Evolutionary conservation across 768 basidiomycete genomes (phyloP), one percentile per base, ranked within the genome.

Genomic region (Russula olivacea): DNA sequence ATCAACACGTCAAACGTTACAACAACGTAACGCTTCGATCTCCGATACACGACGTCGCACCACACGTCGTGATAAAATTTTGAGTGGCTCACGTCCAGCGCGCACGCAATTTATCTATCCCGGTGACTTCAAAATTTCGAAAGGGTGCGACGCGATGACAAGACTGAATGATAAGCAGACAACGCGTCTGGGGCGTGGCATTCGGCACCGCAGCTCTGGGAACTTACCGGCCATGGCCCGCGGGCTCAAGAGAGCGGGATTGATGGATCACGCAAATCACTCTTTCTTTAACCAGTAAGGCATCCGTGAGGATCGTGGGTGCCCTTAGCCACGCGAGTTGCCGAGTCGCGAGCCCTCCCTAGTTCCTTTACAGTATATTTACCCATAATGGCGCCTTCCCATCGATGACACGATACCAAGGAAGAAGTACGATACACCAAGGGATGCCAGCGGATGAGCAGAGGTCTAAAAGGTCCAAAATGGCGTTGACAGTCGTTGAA

Each of bases 11-110:
- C 60, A 61, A 61, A 61, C 60, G 57, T 63, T 57, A 32, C 17
- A 21, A 47, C 43, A 63, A 63, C 62, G 62, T 59, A 55, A 64
- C 17, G 25, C 38, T 17, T 49, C 47, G 32, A 64, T 64, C 58
- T 60, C 32, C 58, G 63, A 59, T 40, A 38, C 17, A 23, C 50
- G 38, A 10, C 30, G 41, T 34, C 9, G 25, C 17, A 12, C 38
- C 17, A 19, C 34, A 15, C 43, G 34, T 17, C 45, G 45, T 36
- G 51, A 47, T 11, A 41, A 55, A 55, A 55, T 28, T 40, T 47
- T 32, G 50, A 21, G 32, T 45, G 36, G 43, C 30, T 58, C 51
- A 12, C 41, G 17, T 17, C 54, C 58, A 30, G 14, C 23, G 14
- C 23, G 47, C 40, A 50, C 30, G 47, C 51, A 23, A 58, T 58